Conservation (phyloP, 345 rosid genomes). For the Diplotaxis tenuifolia region DNA sequence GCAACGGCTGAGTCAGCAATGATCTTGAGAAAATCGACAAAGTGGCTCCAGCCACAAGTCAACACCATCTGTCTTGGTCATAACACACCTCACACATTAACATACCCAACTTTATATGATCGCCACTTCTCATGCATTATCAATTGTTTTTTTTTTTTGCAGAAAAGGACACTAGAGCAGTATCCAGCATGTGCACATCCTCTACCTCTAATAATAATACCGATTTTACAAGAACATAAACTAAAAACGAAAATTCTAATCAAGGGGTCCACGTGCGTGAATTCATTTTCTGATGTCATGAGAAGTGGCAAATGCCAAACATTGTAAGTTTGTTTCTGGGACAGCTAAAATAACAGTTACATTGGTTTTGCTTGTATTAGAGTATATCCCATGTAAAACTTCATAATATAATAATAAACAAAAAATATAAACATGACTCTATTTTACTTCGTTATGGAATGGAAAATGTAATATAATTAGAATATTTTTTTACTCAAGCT, state of each 20-base stretch:
- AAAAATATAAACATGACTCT: no score
- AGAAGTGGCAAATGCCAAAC: no score
- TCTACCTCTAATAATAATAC: constrained; percentile 6
- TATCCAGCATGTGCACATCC: constrained; percentile 32
- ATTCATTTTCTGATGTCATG: constrained; percentile 2
- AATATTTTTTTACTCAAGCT: no score
- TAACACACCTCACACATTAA: constrained; percentile 14
- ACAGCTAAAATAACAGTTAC: no score
- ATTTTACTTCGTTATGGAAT: no score
- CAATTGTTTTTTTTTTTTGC: neutral
- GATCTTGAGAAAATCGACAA: constrained; percentile 21
- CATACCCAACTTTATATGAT: constrained; percentile 1
- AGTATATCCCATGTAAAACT: no score
- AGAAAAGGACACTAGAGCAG: constrained; percentile 6
- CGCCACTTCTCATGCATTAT: constrained; percentile 35
- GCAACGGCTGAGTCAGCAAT: constrained; percentile 32
- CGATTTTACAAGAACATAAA: neutral
- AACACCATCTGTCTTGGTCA: constrained; percentile 28
- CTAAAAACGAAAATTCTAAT: neutral
- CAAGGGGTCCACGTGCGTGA: constrained; percentile 28
- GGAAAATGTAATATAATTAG: no score
- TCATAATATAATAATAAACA: no score
- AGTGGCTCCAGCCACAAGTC: constrained; percentile 31
- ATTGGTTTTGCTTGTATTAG: no score
- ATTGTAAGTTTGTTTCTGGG: no score